Evolutionary conservation across 257 asterid genomes (phyloP), one percentile per base, ranked within the genome.

Genomic region (Ballota nigra): DNA sequence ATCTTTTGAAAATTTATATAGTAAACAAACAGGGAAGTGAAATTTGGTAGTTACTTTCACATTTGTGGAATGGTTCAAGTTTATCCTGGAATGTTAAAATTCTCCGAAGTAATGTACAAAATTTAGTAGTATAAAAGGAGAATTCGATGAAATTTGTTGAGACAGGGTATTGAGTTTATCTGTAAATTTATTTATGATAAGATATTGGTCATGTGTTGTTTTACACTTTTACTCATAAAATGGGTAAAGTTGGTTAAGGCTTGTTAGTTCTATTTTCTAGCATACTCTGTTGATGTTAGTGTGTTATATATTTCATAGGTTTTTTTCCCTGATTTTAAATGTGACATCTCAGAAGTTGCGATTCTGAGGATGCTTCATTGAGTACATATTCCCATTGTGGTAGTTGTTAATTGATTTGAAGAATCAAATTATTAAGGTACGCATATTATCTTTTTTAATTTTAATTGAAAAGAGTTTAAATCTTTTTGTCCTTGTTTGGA

Each of bases 331-430:
- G 18, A 12, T 0, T 28, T 7, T 15, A 49, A 49, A 22, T 72
- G 24, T 28, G 8, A 29, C 8, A 43, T 49, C 13, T 33, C 61
- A 72, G 77, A 70, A 72, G 77, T 62, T 31, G 77, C 6, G 77
- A 72, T 72, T 72, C 76, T n/a, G 77, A 53, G 34, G 77, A 53
- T 53, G 71, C 58, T 53, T n/a, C n/a, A n/a, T n/a, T n/a, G n/a
- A n/a, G n/a, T n/a, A n/a, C n/a, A n/a, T n/a, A n/a, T n/a, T n/a
- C n/a, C n/a, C n/a, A n/a, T n/a, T n/a, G n/a, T n/a, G n/a, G n/a
- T n/a, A n/a, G n/a, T n/a, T n/a, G n/a, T n/a, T n/a, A n/a, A n/a
- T n/a, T n/a, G n/a, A n/a, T n/a, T n/a, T n/a, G n/a, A n/a, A n/a
- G n/a, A n/a, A n/a, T n/a, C n/a, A n/a, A n/a, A n/a, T n/a, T n/a